Conservation (phyloP, 2,329 filamentous ascomycete genomes). For the Venturia carpophila region DNA sequence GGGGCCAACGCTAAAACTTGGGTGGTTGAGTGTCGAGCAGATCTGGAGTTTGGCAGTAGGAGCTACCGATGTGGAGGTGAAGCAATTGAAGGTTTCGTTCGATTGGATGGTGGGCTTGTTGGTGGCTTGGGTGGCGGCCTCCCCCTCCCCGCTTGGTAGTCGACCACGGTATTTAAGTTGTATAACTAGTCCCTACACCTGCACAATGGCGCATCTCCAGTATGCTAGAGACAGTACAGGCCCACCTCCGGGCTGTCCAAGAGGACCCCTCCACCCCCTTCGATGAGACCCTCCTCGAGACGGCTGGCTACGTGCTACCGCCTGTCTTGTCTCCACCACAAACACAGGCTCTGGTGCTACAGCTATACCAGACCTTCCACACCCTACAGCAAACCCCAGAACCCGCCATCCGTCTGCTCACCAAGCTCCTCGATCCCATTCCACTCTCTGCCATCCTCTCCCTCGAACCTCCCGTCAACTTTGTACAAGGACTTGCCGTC, state of each 20-base stretch:
- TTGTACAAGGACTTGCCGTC: slow-evolving; percentile 47
- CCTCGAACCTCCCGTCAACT: slow-evolving; percentile 43
- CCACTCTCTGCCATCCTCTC: slow-evolving; percentile 43
- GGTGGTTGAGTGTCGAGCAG: too few relatives aligned
- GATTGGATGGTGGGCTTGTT: too few relatives aligned
- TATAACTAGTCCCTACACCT: too few relatives aligned
- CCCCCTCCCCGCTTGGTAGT: neutral
- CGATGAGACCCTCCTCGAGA: slow-evolving; percentile 43
- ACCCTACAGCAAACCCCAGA: slow-evolving; percentile 49
- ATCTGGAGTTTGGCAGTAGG: too few relatives aligned
- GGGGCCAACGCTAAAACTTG: too few relatives aligned
- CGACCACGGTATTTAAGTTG: neutral
- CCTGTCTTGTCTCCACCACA: slow-evolving; percentile 30
- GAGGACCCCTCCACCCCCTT: slow-evolving; percentile 39
- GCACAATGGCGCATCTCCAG: too few relatives aligned
- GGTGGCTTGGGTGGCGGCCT: too few relatives aligned
- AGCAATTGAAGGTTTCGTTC: too few relatives aligned
- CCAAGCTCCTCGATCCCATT: slow-evolving; percentile 42
- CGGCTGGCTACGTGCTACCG: slow-evolving; percentile 30
- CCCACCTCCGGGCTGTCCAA: slow-evolving; percentile 39
- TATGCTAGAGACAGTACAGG: slow-evolving; percentile 19
- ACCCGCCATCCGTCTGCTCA: slow-evolving; percentile 35
- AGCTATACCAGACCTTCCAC: slow-evolving; percentile 45
- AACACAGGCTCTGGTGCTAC: slow-evolving; percentile 32
- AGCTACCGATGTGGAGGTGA: too few relatives aligned